phyloP scores from a whole-genome alignment of 495 filamentous ascomycete species.

The Pyrenopolyporus hunteri region DNA sequence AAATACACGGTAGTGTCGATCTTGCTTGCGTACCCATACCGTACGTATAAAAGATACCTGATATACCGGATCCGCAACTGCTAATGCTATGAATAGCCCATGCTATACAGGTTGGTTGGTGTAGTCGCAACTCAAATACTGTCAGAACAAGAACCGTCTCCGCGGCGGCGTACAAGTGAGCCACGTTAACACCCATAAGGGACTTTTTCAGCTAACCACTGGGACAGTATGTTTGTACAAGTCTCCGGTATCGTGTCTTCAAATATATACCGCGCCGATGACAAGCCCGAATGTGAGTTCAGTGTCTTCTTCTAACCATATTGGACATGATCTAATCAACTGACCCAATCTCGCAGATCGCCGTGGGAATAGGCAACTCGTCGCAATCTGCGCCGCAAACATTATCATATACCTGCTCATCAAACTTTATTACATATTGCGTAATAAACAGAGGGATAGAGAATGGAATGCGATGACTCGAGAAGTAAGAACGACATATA shows the following conservation, averaged over 20 bases:
- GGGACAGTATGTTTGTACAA: slow-evolving; percentile 69
- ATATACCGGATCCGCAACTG: slow-evolving; percentile 45
- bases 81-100: slow-evolving; percentile 29
- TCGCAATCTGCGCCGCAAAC: slow-evolving; percentile 61
- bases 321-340: not conserved
- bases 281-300: slow-evolving; percentile 45
- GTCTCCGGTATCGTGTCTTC: slow-evolving; percentile 62
- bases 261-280: slow-evolving; percentile 68
- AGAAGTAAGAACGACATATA: slow-evolving; percentile 53
- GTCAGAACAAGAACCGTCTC: slow-evolving; percentile 64
- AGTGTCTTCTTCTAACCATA: not conserved
- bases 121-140: slow-evolving; percentile 62
- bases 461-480: slow-evolving; percentile 67
- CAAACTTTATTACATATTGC: slow-evolving; percentile 66
- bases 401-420: slow-evolving; percentile 60
- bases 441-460: slow-evolving; percentile 54
- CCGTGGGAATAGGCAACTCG: slow-evolving; percentile 66
- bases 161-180: slow-evolving; percentile 30
- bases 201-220: not conserved
- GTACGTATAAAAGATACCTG: slow-evolving; percentile 37
- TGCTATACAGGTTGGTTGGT: slow-evolving; percentile 64
- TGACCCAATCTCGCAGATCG: slow-evolving; percentile 60
- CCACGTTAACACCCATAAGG: not conserved
- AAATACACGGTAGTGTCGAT: slow-evolving; percentile 56
- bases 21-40: slow-evolving; percentile 46